Conservation (phyloP, 2,329 filamentous ascomycete genomes). For the Elsinoe arachidis region DNA sequence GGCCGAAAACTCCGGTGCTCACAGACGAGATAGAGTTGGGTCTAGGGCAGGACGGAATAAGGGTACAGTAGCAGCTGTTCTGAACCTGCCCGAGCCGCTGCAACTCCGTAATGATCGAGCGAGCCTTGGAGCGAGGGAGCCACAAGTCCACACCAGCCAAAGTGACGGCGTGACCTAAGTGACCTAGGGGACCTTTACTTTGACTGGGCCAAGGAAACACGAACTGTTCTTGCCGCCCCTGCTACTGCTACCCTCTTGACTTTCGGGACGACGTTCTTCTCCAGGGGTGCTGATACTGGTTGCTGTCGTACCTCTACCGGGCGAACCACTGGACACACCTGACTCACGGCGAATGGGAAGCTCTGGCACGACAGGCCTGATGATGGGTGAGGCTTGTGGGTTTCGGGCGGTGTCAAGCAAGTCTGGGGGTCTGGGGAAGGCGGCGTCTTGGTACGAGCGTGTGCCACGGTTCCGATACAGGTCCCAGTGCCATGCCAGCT, state of each 20-base stretch:
- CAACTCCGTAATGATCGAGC: conserved; percentile 12
- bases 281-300: not conserved
- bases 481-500: conserved; percentile 1
- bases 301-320: not conserved
- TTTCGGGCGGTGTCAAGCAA: conserved; percentile 12
- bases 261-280: conserved; percentile 4
- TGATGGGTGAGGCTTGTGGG: conserved; percentile 8
- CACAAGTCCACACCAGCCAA: conserved; percentile 5
- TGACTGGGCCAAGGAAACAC: conserved; percentile 7
- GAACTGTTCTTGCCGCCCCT: not conserved
- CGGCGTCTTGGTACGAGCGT: conserved; percentile 9
- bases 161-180: conserved; percentile 10
- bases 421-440: conserved; percentile 5
- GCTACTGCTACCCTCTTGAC: not conserved
- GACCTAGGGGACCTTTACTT: not conserved
- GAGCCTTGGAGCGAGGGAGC: conserved; percentile 1
- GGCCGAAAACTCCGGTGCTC: conserved; percentile 12
- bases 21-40: conserved; percentile 12
- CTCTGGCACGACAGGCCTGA: conserved; percentile 1
- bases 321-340: not conserved
- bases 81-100: conserved; percentile 11
- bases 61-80: conserved; percentile 10
- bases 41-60: conserved; percentile 11
- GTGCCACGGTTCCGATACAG: conserved; percentile 11
- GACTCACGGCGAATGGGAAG: conserved; percentile 6